Base-by-base conservation (phyloP, 768 basidiomycete species). In the Dioszegia crocea region DNA sequence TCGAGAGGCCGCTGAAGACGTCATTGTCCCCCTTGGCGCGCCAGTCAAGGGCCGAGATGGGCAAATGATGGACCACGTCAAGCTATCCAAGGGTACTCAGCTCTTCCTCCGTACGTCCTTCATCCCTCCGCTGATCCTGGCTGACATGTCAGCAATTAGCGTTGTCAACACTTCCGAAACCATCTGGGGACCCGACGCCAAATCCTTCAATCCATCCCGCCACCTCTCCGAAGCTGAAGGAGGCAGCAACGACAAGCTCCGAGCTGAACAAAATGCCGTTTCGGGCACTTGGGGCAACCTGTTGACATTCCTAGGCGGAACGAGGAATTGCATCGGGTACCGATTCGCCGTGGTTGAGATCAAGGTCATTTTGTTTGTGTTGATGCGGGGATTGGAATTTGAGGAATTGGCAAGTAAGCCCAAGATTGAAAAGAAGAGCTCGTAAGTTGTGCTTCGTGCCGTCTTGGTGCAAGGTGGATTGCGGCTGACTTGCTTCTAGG, bases 271-370 rank as follows among this genome's bases (percentile, higher is more conserved):
- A 30, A 66, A 69, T 11, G 38, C 57, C 12, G 56, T 76, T 12
- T 68, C 71, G 0, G 72, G 76, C n/a, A 64, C 73, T 1, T 78
- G 77, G 77, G 72, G 75, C 3, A 73, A 74, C 48, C 58, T 76
- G 24, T 48, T 75, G 41, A 74, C 77, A 21, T 78, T 78, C 66
- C 31, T 77, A 14, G 73, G 72, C 12, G 77, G 77, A 1, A 68
- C 73, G 14, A 50, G 76, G 38, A 68, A 62, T 48, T 69, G 65
- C 59, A 77, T 75, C 33, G 76, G 77, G 11, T 76, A 75, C 59
- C 64, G 74, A n/a, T 78, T 77, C 50, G 76, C 77, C 9, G 50
- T 78, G 23, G 69, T 67, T 5, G 77, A 78, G 56, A 75, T 78
- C 60, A 74, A 74, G 47, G 69, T 65, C 12, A 70, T 78, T 27